These are phyloP conservation scores for Codiaeum variegatum DNA, from an alignment of 441 rosid species.

Conservation along the genomic window DNA sequence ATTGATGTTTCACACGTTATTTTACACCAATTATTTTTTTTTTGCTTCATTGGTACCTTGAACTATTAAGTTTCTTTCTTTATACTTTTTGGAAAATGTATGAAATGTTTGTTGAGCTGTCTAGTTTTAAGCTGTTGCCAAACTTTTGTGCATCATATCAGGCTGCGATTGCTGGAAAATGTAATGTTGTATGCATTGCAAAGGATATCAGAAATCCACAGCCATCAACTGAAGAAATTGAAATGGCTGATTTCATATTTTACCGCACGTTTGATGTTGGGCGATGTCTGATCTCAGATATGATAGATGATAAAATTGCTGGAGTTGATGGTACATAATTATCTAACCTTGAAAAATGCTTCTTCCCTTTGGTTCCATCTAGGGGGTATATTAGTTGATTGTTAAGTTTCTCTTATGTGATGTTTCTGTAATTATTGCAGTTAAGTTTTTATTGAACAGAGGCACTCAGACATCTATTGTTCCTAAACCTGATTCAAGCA, in stretches of 20 bases:
- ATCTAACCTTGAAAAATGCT: constrained; percentile 22
- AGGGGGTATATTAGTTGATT: constrained; percentile 17
- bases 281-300: constrained; percentile 31
- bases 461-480: constrained; percentile 25
- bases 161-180: constrained; percentile 88
- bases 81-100: background rate
- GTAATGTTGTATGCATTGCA: constrained; percentile 69
- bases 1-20: background rate
- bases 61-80: background rate
- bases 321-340: constrained; percentile 50
- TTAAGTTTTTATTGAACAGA: constrained; percentile 54
- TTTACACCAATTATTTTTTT: background rate
- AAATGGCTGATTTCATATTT: constrained; percentile 55
- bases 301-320: constrained; percentile 57
- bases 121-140: background rate
- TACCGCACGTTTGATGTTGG: constrained; percentile 74
- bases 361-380: constrained; percentile 9
- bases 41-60: background rate
- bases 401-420: constrained; percentile 19
- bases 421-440: constrained; percentile 47
- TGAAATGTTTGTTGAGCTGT: background rate
- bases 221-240: constrained; percentile 50
- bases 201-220: constrained; percentile 63
- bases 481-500: constrained; percentile 31
- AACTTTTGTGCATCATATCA: constrained; percentile 26